These are phyloP conservation scores for Neostapfia colusana DNA, from an alignment of 176 grass and related monocot genomes.

Conservation along the genomic window DNA sequence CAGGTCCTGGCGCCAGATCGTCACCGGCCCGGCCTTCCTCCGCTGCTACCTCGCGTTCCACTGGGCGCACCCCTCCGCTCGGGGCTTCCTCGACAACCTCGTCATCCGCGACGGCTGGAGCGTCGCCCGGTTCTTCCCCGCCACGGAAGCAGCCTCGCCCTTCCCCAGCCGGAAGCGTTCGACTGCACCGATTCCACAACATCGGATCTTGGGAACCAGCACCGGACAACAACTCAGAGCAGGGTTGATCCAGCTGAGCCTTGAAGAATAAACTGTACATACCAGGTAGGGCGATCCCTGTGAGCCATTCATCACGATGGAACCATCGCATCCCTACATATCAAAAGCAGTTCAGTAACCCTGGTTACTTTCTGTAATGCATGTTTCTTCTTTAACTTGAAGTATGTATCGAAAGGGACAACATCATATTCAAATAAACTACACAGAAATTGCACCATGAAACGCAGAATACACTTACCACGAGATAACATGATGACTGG, in stretches of 20 bases:
- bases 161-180: too few relatives aligned
- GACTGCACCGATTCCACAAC: neutral
- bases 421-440: neutral
- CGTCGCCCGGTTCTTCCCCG: too few relatives aligned
- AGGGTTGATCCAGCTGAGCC: slow-evolving; percentile 36
- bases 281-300: slow-evolving; percentile 33
- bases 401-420: neutral
- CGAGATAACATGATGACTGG: slow-evolving; percentile 6
- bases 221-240: slow-evolving; percentile 51
- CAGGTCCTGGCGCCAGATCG: too few relatives aligned
- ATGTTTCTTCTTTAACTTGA: neutral
- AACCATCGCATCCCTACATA: slow-evolving; percentile 61
- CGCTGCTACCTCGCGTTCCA: too few relatives aligned
- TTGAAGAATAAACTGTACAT: slow-evolving; percentile 46
- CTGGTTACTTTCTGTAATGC: neutral
- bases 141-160: too few relatives aligned
- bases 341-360: slow-evolving; percentile 21
- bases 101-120: too few relatives aligned
- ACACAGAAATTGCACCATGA: neutral
- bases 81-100: too few relatives aligned
- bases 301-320: slow-evolving; percentile 52
- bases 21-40: too few relatives aligned
- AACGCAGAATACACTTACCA: slow-evolving; percentile 12
- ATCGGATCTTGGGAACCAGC: slow-evolving; percentile 58
- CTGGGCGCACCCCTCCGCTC: too few relatives aligned